A percentile compares a stretch with the other conserved stretches of the same genome.
Conservation (phyloP, 2,329 filamentous ascomycete genomes). For the Fusarium sp. region DNA sequence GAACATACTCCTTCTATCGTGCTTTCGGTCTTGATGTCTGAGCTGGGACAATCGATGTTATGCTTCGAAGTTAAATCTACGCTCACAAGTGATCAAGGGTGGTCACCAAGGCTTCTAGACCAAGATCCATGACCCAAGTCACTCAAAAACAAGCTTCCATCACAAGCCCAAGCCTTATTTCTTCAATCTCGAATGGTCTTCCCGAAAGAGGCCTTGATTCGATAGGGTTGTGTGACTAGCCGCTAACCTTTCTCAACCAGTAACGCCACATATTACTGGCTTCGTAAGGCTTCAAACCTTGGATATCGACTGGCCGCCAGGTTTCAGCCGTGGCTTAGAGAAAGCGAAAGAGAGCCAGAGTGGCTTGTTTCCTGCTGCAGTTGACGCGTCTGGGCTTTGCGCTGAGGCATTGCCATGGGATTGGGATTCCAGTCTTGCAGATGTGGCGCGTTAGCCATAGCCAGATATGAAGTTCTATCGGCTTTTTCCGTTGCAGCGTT, state of each 20-base stretch:
- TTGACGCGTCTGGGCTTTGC: background rate
- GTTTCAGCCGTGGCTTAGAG: background rate
- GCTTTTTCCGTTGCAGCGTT: background rate
- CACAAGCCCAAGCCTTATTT: conserved; percentile 6
- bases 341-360: background rate
- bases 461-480: background rate
- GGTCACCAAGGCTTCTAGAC: too few species aligned
- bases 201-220: background rate
- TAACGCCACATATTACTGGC: conserved; percentile 25
- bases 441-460: background rate
- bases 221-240: background rate
- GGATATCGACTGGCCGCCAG: conserved; percentile 5
- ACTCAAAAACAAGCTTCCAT: background rate
- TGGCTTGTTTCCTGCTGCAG: conserved; percentile 3
- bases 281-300: background rate
- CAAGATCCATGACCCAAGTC: too few species aligned
- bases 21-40: too few species aligned
- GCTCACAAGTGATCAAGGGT: too few species aligned
- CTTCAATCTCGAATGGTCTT: conserved; percentile 9
- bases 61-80: too few species aligned
- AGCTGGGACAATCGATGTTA: too few species aligned
- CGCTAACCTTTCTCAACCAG: background rate
- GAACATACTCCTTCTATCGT: too few species aligned
- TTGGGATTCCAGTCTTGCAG: conserved; percentile 9
- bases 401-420: conserved; percentile 13